Evolutionary conservation across 371 early-diverging fungal genomes (phyloP).

Genomic region (Fennellomyces sp.): DNA sequence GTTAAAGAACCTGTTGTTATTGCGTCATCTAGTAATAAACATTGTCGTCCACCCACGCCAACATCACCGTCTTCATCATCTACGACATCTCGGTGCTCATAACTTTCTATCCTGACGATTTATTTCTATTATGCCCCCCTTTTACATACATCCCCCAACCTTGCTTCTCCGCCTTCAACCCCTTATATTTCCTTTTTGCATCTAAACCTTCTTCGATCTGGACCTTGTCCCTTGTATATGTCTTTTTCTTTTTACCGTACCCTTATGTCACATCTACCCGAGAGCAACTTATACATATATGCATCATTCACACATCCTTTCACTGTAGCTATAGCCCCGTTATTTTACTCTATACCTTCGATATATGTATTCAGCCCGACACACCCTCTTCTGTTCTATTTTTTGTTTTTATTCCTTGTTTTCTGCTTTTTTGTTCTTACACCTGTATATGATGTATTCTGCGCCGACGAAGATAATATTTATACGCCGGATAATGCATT

Average conservation of each 20-base stretch:
- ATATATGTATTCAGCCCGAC: neutral
- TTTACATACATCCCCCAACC: neutral
- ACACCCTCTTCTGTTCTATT: neutral
- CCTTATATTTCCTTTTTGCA: slow-evolving; percentile 2
- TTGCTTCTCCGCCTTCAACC: neutral
- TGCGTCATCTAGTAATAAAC: neutral
- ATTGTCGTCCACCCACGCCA: neutral
- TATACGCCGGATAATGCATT: neutral
- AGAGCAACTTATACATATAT: neutral
- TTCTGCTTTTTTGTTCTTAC: neutral
- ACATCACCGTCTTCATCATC: neutral
- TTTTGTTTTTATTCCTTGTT: no score
- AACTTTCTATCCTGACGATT: neutral
- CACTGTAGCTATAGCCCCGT: neutral
- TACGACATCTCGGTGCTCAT: neutral
- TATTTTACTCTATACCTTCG: neutral
- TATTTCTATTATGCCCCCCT: neutral
- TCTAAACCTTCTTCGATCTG: neutral
- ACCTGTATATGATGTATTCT: neutral
- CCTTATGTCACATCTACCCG: neutral
- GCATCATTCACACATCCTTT: neutral
- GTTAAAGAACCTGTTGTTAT: neutral
- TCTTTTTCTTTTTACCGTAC: neutral
- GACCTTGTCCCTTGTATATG: neutral
- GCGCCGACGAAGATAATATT: neutral